Percentiles rank a stretch among this genome's conserved stretches.
These are phyloP conservation scores for Phaseolus lunatus DNA, from an alignment of 306 rosid genomes.

Conservation along the genomic window DNA sequence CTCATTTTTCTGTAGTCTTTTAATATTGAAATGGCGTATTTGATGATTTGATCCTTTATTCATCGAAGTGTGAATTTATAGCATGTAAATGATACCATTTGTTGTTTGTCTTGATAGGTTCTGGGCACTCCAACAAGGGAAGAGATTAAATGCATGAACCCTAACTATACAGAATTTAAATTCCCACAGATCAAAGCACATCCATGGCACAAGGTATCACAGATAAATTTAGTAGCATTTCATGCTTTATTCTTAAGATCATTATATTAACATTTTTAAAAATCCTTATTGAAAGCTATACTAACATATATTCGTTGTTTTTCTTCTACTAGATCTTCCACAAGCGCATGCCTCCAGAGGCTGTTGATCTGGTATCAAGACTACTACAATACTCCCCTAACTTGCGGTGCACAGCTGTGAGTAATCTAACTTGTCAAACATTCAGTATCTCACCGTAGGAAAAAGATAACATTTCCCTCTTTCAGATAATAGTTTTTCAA, in stretches of 20 bases:
- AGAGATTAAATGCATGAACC: constrained; percentile 99
- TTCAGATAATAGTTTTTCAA: constrained; percentile 23
- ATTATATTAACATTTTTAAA: constrained; percentile 7
- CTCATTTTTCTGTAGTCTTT: constrained; percentile 29
- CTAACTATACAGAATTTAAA: constrained; percentile 96
- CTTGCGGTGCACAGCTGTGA: constrained; percentile 90
- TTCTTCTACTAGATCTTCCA: constrained; percentile 72
- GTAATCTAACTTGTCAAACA: constrained; percentile 38
- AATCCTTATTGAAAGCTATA: constrained; percentile 27
- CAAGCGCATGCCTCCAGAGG: constrained; percentile 98
- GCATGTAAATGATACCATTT: constrained; percentile 32
- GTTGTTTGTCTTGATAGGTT: constrained; percentile 63
- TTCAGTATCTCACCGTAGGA: neutral
- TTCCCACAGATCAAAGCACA: constrained; percentile 99
- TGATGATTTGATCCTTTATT: constrained; percentile 30
- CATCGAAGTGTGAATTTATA: no score
- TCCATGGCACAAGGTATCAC: constrained; percentile 96
- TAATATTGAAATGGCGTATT: constrained; percentile 15
- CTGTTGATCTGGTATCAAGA: constrained; percentile 97
- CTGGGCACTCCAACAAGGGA: constrained; percentile 99
- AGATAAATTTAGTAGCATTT: constrained; percentile 12
- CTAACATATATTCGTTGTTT: constrained; percentile 30
- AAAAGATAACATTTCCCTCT: neutral
- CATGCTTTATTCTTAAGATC: constrained; percentile 6
- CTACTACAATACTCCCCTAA: constrained; percentile 93